Base-by-base conservation (phyloP, 2,329 filamentous ascomycete species). In the Arthrocladium fulminans region DNA sequence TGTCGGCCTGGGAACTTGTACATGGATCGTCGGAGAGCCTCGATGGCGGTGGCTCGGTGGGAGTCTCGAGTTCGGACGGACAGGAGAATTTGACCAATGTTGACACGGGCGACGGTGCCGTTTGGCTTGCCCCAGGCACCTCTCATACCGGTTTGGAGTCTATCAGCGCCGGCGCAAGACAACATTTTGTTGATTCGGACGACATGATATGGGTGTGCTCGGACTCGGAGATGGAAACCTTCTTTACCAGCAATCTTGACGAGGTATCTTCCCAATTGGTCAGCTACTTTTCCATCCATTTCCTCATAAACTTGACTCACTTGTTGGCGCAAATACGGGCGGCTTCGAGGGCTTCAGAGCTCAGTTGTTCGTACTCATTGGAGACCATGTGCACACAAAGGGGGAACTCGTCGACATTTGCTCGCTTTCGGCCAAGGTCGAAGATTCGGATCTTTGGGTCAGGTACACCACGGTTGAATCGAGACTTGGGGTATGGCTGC, bases 151-250 rank as follows among this genome's bases (percentile, higher is more conserved):
- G 92, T 98, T 78, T 98, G 92, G 75, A 98, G 81, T 85, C 92
- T 88, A 97, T 98, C 92, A 84, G 92, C 92, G 82, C 92, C 92
- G 69, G 92, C 92, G 75, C 92, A 98, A 71, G 92, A 97, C 88
- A 98, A 90, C 92, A 98, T 98, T 86, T 98, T 98, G 88, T 98
- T 98, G 89, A 98, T 98, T 77, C 92, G 92, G 81, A 98, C 86
- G 76, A 98, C 92, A 81, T 98, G 92, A 88, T 87, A 98, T 62
- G 92, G 92, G 82, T 98, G 92, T 69, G 88, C 89, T 70, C 92
- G 79, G 66, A 83, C 77, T 60, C 80, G 79, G 57, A 83, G 69
- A 70, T 83, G 80, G 78, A 83, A 83, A 71, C 76, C 75, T 77
- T 83, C 80, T 73, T 83, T 83, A 70, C 80, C 80, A 64, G 76